Percentiles rank a stretch among this genome's conserved stretches.
phyloP scores from a whole-genome alignment of 2,329 filamentous ascomycete species.

The Leptodontidium sp. region DNA sequence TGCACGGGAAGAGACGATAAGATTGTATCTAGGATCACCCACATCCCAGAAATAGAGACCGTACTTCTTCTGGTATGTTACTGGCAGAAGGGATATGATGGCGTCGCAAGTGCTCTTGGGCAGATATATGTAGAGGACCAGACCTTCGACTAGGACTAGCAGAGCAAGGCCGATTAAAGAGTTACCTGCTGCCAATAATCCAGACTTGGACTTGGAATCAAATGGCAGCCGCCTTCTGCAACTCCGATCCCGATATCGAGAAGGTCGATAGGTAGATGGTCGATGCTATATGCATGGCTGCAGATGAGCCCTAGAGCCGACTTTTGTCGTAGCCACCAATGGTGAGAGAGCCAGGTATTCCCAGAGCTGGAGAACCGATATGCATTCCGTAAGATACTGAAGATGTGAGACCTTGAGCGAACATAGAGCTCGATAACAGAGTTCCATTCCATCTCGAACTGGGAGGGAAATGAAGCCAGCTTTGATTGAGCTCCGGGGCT shows the following conservation, averaged over 20 bases:
- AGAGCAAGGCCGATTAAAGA: constrained; percentile 26
- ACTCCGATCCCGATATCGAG: constrained; percentile 38
- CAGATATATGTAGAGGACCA: constrained; percentile 47
- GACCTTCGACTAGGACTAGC: constrained; percentile 32
- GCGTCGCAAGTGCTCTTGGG: constrained; percentile 48
- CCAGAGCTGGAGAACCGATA: constrained; percentile 33
- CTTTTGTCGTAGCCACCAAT: constrained; percentile 39
- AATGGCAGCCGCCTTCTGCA: constrained; percentile 35
- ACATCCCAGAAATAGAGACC: constrained; percentile 50
- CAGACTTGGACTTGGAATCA: constrained; percentile 25
- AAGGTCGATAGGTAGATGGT: constrained; percentile 35
- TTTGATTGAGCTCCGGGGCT: constrained; percentile 32
- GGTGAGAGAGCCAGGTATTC: constrained; percentile 33
- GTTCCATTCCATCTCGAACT: constrained; percentile 32
- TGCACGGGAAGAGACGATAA: constrained; percentile 36
- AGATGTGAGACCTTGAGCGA: constrained; percentile 19
- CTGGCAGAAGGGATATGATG: constrained; percentile 46
- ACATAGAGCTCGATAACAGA: constrained; percentile 25
- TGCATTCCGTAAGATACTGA: constrained; percentile 42
- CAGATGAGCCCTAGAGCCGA: constrained; percentile 31
- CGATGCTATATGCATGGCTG: constrained; percentile 24
- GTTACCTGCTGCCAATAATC: constrained; percentile 33
- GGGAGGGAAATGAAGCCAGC: constrained; percentile 19
- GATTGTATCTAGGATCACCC: constrained; percentile 37
- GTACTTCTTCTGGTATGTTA: constrained; percentile 42